Conservation (phyloP, 306 rosid species). For the Urtica urens region DNA sequence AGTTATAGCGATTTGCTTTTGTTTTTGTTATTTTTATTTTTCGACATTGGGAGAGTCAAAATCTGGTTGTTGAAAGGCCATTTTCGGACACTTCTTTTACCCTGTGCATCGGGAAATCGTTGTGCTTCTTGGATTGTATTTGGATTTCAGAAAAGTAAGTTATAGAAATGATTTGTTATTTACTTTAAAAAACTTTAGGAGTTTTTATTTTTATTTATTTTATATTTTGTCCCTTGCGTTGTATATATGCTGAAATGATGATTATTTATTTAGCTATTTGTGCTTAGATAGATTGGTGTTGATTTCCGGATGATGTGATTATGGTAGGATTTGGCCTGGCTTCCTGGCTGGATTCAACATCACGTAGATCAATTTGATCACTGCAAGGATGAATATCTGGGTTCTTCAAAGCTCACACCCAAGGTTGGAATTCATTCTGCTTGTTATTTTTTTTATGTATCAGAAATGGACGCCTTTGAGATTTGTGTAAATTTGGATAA, state of each 20-base stretch:
- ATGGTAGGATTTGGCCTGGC: conserved; percentile 70
- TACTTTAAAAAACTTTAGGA: neutral
- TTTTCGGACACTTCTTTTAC: neutral
- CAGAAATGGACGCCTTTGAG: too few species aligned
- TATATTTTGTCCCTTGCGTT: neutral
- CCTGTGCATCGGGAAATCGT: neutral
- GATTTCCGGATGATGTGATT: conserved; percentile 5
- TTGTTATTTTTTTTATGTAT: conserved; percentile 3
- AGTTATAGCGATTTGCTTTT: neutral
- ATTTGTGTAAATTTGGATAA: too few species aligned
- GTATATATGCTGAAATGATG: neutral
- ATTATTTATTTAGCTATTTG: neutral
- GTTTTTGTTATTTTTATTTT: neutral
- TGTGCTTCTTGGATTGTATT: neutral
- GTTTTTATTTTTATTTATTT: neutral
- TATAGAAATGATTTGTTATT: neutral
- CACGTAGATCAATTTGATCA: conserved; percentile 34
- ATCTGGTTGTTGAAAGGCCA: neutral
- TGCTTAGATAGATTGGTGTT: neutral
- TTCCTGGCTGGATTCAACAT: conserved; percentile 79
- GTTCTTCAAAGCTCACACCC: conserved; percentile 14
- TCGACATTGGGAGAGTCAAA: too few species aligned
- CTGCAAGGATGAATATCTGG: conserved; percentile 23
- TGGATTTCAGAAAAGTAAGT: neutral
- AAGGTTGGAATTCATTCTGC: conserved; percentile 34